Percentiles rank a stretch among this genome's conserved stretches.
Evolutionary conservation across 2,329 filamentous ascomycete genomes (phyloP).

Genomic region (Volutella citrinella): DNA sequence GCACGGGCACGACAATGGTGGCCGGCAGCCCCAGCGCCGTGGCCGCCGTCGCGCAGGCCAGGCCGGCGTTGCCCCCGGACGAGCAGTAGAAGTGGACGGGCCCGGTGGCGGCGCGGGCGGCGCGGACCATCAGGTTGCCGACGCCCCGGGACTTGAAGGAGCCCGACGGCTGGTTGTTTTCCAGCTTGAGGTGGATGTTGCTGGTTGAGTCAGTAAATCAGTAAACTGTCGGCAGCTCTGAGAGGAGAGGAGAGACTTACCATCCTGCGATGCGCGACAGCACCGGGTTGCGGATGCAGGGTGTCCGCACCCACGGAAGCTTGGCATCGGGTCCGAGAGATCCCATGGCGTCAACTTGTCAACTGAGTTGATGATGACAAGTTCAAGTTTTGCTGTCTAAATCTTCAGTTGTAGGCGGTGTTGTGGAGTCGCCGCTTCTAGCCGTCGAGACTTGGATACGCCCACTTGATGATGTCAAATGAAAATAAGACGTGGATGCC

Average conservation of each 20-base stretch:
- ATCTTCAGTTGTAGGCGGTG: too few species aligned
- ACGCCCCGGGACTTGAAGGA: constrained; percentile 84
- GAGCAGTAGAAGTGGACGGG: constrained; percentile 72
- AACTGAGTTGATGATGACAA: too few species aligned
- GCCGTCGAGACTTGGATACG: too few species aligned
- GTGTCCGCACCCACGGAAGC: constrained; percentile 68
- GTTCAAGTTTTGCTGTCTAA: too few species aligned
- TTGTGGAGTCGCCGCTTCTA: too few species aligned
- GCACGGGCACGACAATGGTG: constrained; percentile 71
- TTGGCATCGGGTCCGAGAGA: constrained; percentile 36
- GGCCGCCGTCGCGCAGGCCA: constrained; percentile 76
- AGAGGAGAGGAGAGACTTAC: constrained; percentile 39
- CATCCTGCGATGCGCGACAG: constrained; percentile 71
- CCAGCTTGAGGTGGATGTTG: constrained; percentile 81
- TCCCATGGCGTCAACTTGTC: constrained; percentile 41
- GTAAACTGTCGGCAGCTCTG: constrained; percentile 4
- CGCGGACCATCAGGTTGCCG: constrained; percentile 61
- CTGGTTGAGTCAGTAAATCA: constrained; percentile 32
- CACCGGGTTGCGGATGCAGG: constrained; percentile 62
- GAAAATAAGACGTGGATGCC: too few species aligned
- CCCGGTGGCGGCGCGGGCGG: constrained; percentile 29
- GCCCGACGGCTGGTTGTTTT: constrained; percentile 79
- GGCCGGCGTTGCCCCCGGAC: constrained; percentile 79
- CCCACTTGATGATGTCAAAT: too few species aligned
- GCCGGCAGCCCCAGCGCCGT: constrained; percentile 59